phyloP scores from a whole-genome alignment of 1,284 basidiomycete species.

The Ceratobasidium sp. region DNA sequence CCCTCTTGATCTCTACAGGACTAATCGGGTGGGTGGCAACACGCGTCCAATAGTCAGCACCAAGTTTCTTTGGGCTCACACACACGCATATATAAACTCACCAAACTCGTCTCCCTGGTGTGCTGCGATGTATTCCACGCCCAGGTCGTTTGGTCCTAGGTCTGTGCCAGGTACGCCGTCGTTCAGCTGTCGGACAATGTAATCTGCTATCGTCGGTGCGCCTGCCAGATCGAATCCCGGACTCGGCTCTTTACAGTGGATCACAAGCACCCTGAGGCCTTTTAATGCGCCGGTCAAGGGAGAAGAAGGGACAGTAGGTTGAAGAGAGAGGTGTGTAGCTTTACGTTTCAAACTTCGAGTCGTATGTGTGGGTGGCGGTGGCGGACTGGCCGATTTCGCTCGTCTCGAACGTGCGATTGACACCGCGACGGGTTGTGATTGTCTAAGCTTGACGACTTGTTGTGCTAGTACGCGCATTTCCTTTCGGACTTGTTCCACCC shows the following conservation, averaged over 20 bases:
- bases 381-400: not conserved
- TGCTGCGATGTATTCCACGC: constrained; percentile 66
- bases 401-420: not conserved
- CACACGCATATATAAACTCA: constrained; percentile 51
- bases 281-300: constrained; percentile 58
- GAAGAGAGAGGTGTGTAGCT: constrained; percentile 43
- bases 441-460: constrained; percentile 58
- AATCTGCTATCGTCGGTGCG: constrained; percentile 52
- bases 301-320: constrained; percentile 48
- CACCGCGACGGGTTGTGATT: not conserved
- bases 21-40: constrained; percentile 23
- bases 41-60: not conserved
- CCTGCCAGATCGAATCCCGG: constrained; percentile 48
- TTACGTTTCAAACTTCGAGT: constrained; percentile 25
- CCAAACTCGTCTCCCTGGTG: constrained; percentile 77
- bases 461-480: constrained; percentile 70
- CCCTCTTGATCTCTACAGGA: not conserved
- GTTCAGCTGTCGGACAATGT: constrained; percentile 39
- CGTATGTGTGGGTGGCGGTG: not conserved
- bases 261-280: constrained; percentile 72
- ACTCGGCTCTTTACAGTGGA: constrained; percentile 80
- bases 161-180: constrained; percentile 49
- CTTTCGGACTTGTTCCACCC: constrained; percentile 69
- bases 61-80: not conserved
- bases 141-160: constrained; percentile 54